Evolutionary conservation across 2,329 filamentous ascomycete genomes (phyloP), one percentile per base, ranked within the genome.

Genomic region (Penicillium freii): DNA sequence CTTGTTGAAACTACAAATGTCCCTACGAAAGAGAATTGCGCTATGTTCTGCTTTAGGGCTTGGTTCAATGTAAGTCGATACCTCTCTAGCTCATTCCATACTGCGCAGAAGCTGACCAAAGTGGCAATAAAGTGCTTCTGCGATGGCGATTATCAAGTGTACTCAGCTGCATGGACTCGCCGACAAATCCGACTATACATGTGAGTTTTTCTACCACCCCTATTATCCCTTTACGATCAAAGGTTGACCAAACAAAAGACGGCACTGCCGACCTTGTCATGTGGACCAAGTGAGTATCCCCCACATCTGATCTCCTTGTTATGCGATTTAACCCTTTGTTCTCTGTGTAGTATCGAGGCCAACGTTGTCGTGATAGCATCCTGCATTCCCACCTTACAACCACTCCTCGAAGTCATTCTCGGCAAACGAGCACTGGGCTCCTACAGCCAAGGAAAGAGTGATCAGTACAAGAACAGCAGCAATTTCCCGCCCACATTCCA

Each of bases 251-350:
- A 47, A 10, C 6, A 25, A 33, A 29, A 66, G 66, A 69, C 52
- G 70, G 75, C 15, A 78, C 75, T 8, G 71, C 72, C 0, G 75
- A 78, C 23, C 67, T 80, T 8, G 70, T 78, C 3, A 73, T 80
- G 45, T 81, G 78, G 78, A 80, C 78, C 10, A 70, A 73, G 77
- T 78, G 70, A 52, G 47, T 11, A 19, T 33, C 2, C 11, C 3
- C 23, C 25, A n/a, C 13, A 7, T n/a, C n/a, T n/a, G 7, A 11
- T 38, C 8, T 2, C 10, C 10, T 27, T 40, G 0, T 19, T 13
- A 38, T 27, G 8, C 3, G 2, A 17, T 19, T 25, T 53, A 47
- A 53, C 42, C 5, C 5, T 21, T 39, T 34, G 6, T 27, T 31
- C 27, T 23, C 21, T 3, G n/a, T 21, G 6, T 25, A 69, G 66